phyloP scores from a whole-genome alignment of 805 yeast species.

The Nakazawaea wickerhamii region DNA sequence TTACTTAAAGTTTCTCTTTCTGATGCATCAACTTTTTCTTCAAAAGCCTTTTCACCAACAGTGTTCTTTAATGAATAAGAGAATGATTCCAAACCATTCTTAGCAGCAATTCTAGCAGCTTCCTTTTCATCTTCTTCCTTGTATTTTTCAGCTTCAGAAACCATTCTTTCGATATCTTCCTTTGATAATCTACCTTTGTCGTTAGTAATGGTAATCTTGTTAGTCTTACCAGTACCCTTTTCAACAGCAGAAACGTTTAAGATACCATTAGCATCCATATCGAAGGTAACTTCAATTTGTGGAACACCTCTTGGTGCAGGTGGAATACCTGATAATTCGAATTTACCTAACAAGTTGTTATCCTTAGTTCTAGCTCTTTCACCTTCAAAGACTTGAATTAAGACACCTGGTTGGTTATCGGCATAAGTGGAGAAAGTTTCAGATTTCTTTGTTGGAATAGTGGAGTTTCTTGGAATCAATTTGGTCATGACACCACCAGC shows the following conservation, averaged over 20 bases:
- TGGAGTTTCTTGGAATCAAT: constrained; percentile 96
- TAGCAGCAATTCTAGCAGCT: constrained; percentile 86
- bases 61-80: constrained; percentile 90
- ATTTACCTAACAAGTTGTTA: constrained; percentile 94
- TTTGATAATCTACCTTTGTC: constrained; percentile 97
- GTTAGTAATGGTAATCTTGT: constrained; percentile 95
- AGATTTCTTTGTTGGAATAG: constrained; percentile 96
- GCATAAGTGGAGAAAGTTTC: constrained; percentile 96
- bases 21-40: constrained; percentile 60
- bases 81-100: constrained; percentile 93
- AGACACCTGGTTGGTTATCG: constrained; percentile 98
- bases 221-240: constrained; percentile 97
- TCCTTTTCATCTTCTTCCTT: constrained; percentile 96
- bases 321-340: constrained; percentile 93
- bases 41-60: constrained; percentile 65
- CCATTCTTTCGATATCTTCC: constrained; percentile 98
- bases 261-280: constrained; percentile 96
- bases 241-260: constrained; percentile 93
- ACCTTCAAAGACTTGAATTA: constrained; percentile 97
- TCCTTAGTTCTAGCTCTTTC: constrained; percentile 96
- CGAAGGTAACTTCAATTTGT: constrained; percentile 96
- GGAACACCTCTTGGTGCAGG: constrained; percentile 99
- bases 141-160: constrained; percentile 94
- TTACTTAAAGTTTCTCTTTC: constrained; percentile 55
- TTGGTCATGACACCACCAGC: constrained; percentile 99